Percentiles rank a stretch among this genome's conserved stretches.
These are phyloP conservation scores for Backusella macrospora DNA, from an alignment of 192 early-diverging fungal species.

Conservation along the genomic window DNA sequence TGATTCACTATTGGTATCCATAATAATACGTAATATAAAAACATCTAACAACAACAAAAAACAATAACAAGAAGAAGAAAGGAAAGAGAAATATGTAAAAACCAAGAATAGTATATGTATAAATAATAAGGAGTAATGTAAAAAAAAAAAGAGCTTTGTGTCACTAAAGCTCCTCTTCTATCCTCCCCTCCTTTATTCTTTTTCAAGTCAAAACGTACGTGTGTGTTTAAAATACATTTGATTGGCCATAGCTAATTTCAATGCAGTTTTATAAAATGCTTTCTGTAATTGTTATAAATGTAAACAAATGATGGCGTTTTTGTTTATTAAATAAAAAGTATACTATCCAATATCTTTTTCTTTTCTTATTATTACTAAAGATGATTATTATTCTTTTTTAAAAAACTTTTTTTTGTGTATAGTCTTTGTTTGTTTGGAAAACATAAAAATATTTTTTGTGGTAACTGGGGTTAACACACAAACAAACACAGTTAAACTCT, in stretches of 20 bases:
- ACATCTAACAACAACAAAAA: background rate
- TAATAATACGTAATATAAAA: background rate
- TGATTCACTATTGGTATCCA: background rate
- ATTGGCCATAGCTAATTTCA: background rate
- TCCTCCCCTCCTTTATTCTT: background rate
- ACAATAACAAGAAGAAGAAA: background rate
- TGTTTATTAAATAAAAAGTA: background rate
- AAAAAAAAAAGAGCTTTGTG: background rate
- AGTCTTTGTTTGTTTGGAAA: no score
- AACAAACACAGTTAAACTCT: no score
- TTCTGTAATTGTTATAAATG: slow-evolving; percentile 1
- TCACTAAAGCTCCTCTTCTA: background rate
- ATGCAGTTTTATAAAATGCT: background rate
- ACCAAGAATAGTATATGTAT: background rate
- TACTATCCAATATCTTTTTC: background rate
- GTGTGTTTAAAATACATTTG: background rate
- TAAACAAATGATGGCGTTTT: background rate
- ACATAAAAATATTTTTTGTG: no score
- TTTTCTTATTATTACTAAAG: background rate
- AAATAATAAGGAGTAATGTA: slow-evolving; percentile 7
- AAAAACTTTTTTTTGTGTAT: no score
- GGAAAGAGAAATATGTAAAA: background rate
- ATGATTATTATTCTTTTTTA: no score
- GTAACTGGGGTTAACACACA: no score
- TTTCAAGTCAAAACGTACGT: background rate